Evolutionary conservation across 2,329 filamentous ascomycete species (phyloP).

Genomic region (Phialophora tarda): DNA sequence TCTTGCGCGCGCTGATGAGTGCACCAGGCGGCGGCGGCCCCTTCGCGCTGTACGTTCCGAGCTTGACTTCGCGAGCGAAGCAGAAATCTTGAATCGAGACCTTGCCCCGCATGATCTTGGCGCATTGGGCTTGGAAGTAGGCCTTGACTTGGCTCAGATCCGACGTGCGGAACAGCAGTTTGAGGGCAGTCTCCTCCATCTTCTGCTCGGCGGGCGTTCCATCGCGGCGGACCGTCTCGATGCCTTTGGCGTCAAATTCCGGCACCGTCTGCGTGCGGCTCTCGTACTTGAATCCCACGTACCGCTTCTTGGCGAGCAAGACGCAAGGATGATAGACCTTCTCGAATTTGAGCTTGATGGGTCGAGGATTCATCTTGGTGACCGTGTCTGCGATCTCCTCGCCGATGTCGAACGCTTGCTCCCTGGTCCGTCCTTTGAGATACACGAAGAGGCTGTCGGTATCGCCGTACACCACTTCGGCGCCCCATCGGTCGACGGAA

Average conservation of each 20-base stretch:
- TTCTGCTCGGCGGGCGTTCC: slow-evolving; percentile 95
- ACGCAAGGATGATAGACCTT: slow-evolving; percentile 98
- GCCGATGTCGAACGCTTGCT: slow-evolving; percentile 90
- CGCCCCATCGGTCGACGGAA: slow-evolving; percentile 82
- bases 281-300: slow-evolving; percentile 98
- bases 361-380: slow-evolving; percentile 86
- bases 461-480: slow-evolving; percentile 97
- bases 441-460: slow-evolving; percentile 94
- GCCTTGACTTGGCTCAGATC: slow-evolving; percentile 86
- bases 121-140: slow-evolving; percentile 89
- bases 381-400: slow-evolving; percentile 88
- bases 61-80: slow-evolving; percentile 88
- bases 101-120: slow-evolving; percentile 86
- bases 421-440: slow-evolving; percentile 81
- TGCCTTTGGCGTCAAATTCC: slow-evolving; percentile 96
- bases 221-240: slow-evolving; percentile 94
- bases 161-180: slow-evolving; percentile 84
- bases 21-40: slow-evolving; percentile 84
- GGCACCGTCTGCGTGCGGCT: slow-evolving; percentile 73
- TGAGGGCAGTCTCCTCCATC: slow-evolving; percentile 90
- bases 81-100: slow-evolving; percentile 95
- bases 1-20: slow-evolving; percentile 81
- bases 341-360: slow-evolving; percentile 96
- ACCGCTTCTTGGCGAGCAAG: slow-evolving; percentile 93
- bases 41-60: slow-evolving; percentile 85